Evolutionary conservation across 257 asterid species (phyloP).

Genomic region (Nicotiana benthamiana): DNA sequence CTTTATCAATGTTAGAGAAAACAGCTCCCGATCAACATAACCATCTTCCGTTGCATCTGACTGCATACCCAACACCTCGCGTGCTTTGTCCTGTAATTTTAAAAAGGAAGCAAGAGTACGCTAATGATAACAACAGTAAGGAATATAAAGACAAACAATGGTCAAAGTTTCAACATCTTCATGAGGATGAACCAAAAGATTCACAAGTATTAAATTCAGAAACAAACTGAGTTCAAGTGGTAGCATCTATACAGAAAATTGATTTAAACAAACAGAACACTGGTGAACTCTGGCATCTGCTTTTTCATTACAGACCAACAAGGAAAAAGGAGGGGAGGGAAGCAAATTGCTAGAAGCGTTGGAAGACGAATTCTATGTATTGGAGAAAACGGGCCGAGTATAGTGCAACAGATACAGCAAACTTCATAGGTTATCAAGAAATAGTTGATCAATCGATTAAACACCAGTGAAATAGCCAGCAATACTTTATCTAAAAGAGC

Average conservation of each 20-base stretch:
- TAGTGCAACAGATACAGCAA: background rate
- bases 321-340: background rate
- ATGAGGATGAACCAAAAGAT: background rate
- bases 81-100: slow-evolving; percentile 58
- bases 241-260: background rate
- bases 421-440: background rate
- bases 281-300: background rate
- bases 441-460: background rate
- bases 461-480: background rate
- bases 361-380: background rate
- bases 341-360: background rate
- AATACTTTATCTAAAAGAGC: background rate
- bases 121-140: background rate
- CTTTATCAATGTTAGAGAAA: slow-evolving; percentile 67
- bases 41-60: slow-evolving; percentile 61
- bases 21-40: slow-evolving; percentile 65
- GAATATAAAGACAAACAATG: background rate
- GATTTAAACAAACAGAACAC: background rate
- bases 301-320: background rate
- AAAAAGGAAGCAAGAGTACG: background rate
- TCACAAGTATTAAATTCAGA: background rate
- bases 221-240: background rate
- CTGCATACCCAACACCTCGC: slow-evolving; percentile 64
- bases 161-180: background rate
- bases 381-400: background rate